Evolutionary conservation across 768 basidiomycete genomes (phyloP).

Genomic region (Kwoniella sp.): DNA sequence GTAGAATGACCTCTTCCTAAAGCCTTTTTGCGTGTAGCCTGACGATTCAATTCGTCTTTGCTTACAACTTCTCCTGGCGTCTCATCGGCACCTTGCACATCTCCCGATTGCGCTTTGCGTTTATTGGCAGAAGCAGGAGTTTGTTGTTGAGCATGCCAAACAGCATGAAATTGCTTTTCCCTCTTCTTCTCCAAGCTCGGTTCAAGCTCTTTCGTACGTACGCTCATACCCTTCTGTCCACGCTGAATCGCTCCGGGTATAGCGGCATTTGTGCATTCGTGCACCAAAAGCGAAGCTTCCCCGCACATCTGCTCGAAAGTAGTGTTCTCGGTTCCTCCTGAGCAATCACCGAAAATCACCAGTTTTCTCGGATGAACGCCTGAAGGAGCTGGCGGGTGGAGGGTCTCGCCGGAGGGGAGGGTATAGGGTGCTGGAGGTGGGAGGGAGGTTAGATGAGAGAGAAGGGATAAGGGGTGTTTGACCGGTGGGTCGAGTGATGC

Average conservation of each 20-base stretch:
- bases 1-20: slow-evolving; percentile 51
- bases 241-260: slow-evolving; percentile 65
- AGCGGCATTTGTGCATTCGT: slow-evolving; percentile 55
- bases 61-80: neutral
- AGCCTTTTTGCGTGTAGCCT: slow-evolving; percentile 39
- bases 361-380: slow-evolving; percentile 38
- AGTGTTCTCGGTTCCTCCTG: slow-evolving; percentile 45
- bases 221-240: slow-evolving; percentile 64
- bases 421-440: slow-evolving; percentile 44
- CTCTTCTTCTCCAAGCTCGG: slow-evolving; percentile 47
- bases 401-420: slow-evolving; percentile 45
- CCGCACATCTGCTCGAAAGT: slow-evolving; percentile 40
- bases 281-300: slow-evolving; percentile 50
- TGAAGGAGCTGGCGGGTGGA: slow-evolving; percentile 43
- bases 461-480: slow-evolving; percentile 44
- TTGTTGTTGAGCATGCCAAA: neutral
- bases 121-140: too few species aligned
- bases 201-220: slow-evolving; percentile 65
- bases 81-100: slow-evolving; percentile 1
- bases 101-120: neutral
- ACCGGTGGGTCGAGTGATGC: slow-evolving; percentile 43
- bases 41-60: neutral
- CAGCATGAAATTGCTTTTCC: slow-evolving; percentile 17
- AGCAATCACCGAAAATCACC: slow-evolving; percentile 54
- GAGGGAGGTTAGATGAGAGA: slow-evolving; percentile 45